Percentiles rank a stretch among this genome's conserved stretches.
phyloP scores from a whole-genome alignment of 225 moss, liverwort and hornwort species.

The Marchantia paleacea region DNA sequence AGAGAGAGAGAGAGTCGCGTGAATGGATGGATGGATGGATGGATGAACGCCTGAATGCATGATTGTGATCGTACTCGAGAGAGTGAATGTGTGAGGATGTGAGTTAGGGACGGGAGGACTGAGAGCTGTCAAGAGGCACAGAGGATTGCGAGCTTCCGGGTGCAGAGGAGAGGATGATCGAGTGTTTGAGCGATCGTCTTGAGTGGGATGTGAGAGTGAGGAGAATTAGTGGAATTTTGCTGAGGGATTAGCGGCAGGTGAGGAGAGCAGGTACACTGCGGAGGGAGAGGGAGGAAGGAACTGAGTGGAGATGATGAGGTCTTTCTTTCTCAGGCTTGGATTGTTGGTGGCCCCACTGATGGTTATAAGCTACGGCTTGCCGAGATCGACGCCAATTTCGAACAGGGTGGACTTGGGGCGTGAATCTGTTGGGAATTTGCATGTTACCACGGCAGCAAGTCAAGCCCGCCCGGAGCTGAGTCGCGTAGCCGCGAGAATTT shows the following conservation, averaged over 20 bases:
- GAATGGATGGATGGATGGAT: too few relatives aligned
- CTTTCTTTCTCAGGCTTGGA: constrained; percentile 20
- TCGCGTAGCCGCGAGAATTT: not conserved
- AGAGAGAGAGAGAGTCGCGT: not conserved
- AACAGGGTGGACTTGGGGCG: not conserved
- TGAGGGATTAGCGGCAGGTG: not conserved
- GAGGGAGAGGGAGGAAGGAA: not conserved
- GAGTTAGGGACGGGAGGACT: not conserved
- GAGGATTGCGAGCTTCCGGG: too few relatives aligned
- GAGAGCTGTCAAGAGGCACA: too few relatives aligned
- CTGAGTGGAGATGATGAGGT: constrained; percentile 14
- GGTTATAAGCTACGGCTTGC: constrained; percentile 21
- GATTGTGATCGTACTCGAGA: too few relatives aligned
- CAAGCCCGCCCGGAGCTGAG: not conserved
- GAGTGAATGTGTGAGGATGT: not conserved
- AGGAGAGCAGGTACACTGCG: not conserved
- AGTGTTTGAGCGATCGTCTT: not conserved
- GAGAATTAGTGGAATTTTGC: not conserved
- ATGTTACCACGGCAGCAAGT: not conserved
- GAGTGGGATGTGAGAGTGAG: not conserved
- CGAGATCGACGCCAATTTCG: constrained; percentile 7
- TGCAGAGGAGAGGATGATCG: not conserved
- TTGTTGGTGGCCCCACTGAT: constrained; percentile 17
- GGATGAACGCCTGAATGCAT: too few relatives aligned
- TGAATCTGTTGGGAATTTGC: constrained; percentile 2